Conservation (phyloP, 768 basidiomycete species). For the Mycena floridula region DNA sequence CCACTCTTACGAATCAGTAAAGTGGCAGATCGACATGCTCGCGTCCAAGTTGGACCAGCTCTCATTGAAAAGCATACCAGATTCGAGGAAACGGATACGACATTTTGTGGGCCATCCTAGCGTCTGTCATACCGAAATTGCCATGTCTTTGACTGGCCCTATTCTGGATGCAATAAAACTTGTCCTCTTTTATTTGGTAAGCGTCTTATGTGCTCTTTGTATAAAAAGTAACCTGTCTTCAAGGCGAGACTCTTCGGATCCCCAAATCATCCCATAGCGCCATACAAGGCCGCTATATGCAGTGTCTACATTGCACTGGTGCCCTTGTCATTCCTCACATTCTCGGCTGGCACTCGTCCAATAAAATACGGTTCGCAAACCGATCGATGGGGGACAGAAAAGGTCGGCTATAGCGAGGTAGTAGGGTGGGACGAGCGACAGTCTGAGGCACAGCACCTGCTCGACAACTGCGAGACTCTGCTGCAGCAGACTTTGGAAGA, state of each 20-base stretch:
- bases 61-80: slow-evolving; percentile 22
- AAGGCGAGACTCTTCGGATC: slow-evolving; percentile 71
- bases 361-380: slow-evolving; percentile 51
- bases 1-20: slow-evolving; percentile 64
- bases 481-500: slow-evolving; percentile 27
- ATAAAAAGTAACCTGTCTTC: not conserved
- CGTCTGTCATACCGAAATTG: slow-evolving; percentile 60
- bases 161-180: slow-evolving; percentile 44
- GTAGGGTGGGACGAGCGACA: slow-evolving; percentile 45
- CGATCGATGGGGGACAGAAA: slow-evolving; percentile 47
- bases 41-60: slow-evolving; percentile 45
- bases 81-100: slow-evolving; percentile 26
- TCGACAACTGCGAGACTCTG: slow-evolving; percentile 51
- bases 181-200: slow-evolving; percentile 56
- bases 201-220: slow-evolving; percentile 21
- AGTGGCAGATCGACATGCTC: slow-evolving; percentile 75
- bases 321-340: slow-evolving; percentile 43
- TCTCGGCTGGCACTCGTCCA: slow-evolving; percentile 10
- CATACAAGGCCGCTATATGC: slow-evolving; percentile 62
- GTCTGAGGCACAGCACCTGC: slow-evolving; percentile 37
- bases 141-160: slow-evolving; percentile 35
- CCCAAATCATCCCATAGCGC: slow-evolving; percentile 51
- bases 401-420: slow-evolving; percentile 44
- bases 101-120: slow-evolving; percentile 71
- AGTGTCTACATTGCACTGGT: slow-evolving; percentile 64